Percentiles rank a stretch among this genome's conserved stretches.
Conservation (phyloP, 371 early-diverging fungal genomes). For the Mitosporidium daphniae region DNA sequence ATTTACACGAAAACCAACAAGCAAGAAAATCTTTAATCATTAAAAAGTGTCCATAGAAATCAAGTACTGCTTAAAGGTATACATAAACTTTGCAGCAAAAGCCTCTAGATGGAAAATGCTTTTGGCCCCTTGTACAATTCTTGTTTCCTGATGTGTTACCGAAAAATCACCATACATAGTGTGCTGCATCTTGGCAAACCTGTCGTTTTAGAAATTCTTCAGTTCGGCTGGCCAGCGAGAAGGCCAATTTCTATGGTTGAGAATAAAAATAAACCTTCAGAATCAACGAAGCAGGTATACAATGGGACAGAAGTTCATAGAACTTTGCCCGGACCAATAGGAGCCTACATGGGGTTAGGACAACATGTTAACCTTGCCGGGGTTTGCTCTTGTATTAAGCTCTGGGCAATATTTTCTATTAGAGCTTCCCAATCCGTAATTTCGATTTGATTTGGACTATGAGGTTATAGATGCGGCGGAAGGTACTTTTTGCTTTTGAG, state of each 20-base stretch:
- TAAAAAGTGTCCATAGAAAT: too few relatives aligned
- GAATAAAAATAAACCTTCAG: slow-evolving; percentile 15
- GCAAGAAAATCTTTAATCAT: too few relatives aligned
- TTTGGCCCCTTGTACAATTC: slow-evolving; percentile 38
- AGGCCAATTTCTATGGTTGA: slow-evolving; percentile 15
- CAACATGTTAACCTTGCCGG: slow-evolving; percentile 11
- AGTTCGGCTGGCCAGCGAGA: slow-evolving; percentile 20
- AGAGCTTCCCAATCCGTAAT: slow-evolving; percentile 57
- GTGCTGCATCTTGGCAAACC: slow-evolving; percentile 31
- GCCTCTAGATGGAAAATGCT: slow-evolving; percentile 88
- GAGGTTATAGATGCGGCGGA: too few relatives aligned
- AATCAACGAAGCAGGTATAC: slow-evolving; percentile 43
- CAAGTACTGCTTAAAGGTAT: not conserved
- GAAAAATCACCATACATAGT: slow-evolving; percentile 15
- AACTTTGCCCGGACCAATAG: slow-evolving; percentile 26
- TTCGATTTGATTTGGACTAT: too few relatives aligned
- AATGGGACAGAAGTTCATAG: slow-evolving; percentile 47
- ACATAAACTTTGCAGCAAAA: slow-evolving; percentile 57
- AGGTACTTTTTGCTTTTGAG: too few relatives aligned
- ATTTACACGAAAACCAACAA: too few relatives aligned
- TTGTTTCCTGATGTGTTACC: slow-evolving; percentile 1
- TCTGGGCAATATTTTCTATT: slow-evolving; percentile 20
- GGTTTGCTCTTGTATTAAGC: slow-evolving; percentile 28
- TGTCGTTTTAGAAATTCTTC: slow-evolving; percentile 18
- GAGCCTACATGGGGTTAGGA: slow-evolving; percentile 11